Conservation (phyloP, 768 basidiomycete genomes). For the Leccinum variicolor region DNA sequence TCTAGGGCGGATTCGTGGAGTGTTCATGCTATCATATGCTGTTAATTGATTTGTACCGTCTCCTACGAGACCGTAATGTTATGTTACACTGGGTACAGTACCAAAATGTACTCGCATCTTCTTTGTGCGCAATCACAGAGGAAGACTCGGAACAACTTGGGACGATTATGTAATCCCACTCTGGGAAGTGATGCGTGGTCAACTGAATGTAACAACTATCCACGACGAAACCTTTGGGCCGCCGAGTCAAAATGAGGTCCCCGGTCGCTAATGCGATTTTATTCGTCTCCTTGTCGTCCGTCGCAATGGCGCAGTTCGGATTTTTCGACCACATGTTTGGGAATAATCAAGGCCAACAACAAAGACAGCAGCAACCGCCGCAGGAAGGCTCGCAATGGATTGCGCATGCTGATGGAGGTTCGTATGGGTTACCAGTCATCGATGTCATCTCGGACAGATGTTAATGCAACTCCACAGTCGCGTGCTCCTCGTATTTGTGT, state of each 20-base stretch:
- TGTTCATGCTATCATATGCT: constrained; percentile 28
- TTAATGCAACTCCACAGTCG: constrained; percentile 41
- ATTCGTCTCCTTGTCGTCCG: constrained; percentile 23
- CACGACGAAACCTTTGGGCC: not conserved
- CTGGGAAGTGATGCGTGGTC: not conserved
- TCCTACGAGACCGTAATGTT: constrained; percentile 27
- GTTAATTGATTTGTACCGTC: constrained; percentile 32
- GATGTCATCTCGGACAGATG: not conserved
- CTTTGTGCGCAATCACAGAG: not conserved
- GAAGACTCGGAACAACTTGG: too few relatives aligned
- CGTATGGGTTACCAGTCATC: constrained; percentile 17
- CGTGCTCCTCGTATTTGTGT: constrained; percentile 74
- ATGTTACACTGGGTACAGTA: constrained; percentile 21
- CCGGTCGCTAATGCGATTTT: constrained; percentile 8
- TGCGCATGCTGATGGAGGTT: constrained; percentile 63
- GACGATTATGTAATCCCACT: constrained; percentile 2
- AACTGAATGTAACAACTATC: not conserved
- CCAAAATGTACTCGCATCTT: not conserved
- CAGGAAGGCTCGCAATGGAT: constrained; percentile 59
- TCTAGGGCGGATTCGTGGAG: constrained; percentile 15
- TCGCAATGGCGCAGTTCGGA: constrained; percentile 63
- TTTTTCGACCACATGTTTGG: constrained; percentile 82
- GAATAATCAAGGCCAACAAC: constrained; percentile 45
- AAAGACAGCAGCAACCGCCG: constrained; percentile 45
- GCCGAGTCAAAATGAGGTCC: constrained; percentile 13